Evolutionary conservation across 345 rosid genomes (phyloP).

Genomic region (Bretschneidera sinensis): DNA sequence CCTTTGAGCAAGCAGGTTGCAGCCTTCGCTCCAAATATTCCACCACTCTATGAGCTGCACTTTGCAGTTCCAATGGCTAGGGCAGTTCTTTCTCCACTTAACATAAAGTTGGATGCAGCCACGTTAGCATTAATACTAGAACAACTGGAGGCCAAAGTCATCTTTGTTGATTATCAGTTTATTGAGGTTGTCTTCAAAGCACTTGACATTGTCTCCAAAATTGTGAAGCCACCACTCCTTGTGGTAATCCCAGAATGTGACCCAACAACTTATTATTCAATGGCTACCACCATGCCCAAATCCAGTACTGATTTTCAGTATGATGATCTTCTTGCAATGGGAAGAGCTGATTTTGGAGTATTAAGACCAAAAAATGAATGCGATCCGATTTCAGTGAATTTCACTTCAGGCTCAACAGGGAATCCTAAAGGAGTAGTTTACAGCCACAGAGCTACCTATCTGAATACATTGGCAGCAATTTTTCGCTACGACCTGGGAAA

Average conservation of each 20-base stretch:
- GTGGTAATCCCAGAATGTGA: slow-evolving; percentile 27
- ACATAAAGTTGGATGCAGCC: slow-evolving; percentile 30
- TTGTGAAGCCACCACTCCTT: slow-evolving; percentile 22
- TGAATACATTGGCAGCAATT: slow-evolving; percentile 41
- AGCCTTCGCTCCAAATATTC: slow-evolving; percentile 55
- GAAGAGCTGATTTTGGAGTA: slow-evolving; percentile 23
- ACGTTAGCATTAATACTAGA: slow-evolving; percentile 25
- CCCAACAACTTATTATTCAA: too few species aligned
- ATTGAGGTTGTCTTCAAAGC: slow-evolving; percentile 19
- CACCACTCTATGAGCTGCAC: slow-evolving; percentile 52
- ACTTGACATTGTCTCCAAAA: slow-evolving; percentile 14
- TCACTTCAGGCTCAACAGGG: slow-evolving; percentile 60
- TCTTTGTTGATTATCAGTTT: slow-evolving; percentile 41
- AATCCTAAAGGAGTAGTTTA: slow-evolving; percentile 50
- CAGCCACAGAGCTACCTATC: slow-evolving; percentile 50
- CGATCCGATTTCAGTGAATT: slow-evolving; percentile 50
- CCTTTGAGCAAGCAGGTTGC: too few species aligned
- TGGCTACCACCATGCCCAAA: not conserved
- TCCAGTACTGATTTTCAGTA: slow-evolving; percentile 21
- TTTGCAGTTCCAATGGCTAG: slow-evolving; percentile 66
- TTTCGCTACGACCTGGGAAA: slow-evolving; percentile 28
- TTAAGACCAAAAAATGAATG: slow-evolving; percentile 31
- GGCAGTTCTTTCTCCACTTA: slow-evolving; percentile 40
- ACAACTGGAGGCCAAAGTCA: slow-evolving; percentile 29
- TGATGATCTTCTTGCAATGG: slow-evolving; percentile 23